A percentile compares a stretch with the other conserved stretches of the same genome.
Evolutionary conservation across 2,329 filamentous ascomycete genomes (phyloP).

Genomic region (Phyllosticta capitalensis): DNA sequence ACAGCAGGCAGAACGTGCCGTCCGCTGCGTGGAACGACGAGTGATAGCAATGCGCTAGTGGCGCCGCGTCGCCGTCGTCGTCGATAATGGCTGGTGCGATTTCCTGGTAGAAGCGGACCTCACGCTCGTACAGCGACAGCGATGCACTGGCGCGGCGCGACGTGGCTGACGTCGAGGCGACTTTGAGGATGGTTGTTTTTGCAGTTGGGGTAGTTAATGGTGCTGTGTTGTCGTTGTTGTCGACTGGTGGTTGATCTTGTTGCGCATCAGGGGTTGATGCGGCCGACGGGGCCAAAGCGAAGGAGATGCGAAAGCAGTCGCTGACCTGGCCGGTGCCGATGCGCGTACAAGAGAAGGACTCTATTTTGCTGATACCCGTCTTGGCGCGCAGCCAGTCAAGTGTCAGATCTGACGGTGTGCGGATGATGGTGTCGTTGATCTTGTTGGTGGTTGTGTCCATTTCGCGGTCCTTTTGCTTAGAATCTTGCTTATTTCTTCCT

Average conservation of each 20-base stretch:
- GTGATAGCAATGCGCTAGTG: neutral
- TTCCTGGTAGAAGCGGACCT: neutral
- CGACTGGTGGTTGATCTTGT: no score
- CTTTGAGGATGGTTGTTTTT: neutral
- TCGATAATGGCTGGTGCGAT: neutral
- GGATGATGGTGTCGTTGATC: neutral
- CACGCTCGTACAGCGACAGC: slow-evolving; percentile 1
- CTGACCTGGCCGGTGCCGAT: neutral
- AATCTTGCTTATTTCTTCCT: neutral
- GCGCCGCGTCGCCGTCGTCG: neutral
- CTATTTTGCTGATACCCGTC: neutral
- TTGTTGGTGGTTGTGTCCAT: neutral
- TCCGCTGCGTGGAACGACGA: neutral
- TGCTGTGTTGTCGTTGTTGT: neutral
- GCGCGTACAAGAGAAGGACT: neutral
- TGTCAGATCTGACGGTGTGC: neutral
- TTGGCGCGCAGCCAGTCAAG: neutral
- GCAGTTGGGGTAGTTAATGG: neutral
- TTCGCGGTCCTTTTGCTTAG: neutral
- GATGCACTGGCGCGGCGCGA: neutral
- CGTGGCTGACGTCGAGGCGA: neutral
- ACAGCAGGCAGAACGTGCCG: neutral
- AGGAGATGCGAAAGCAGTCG: neutral
- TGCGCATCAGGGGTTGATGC: no score
- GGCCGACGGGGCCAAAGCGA: no score